Conservation (phyloP, 1,284 basidiomycete genomes). For the Sporisorium iseilematis-ciliati region DNA sequence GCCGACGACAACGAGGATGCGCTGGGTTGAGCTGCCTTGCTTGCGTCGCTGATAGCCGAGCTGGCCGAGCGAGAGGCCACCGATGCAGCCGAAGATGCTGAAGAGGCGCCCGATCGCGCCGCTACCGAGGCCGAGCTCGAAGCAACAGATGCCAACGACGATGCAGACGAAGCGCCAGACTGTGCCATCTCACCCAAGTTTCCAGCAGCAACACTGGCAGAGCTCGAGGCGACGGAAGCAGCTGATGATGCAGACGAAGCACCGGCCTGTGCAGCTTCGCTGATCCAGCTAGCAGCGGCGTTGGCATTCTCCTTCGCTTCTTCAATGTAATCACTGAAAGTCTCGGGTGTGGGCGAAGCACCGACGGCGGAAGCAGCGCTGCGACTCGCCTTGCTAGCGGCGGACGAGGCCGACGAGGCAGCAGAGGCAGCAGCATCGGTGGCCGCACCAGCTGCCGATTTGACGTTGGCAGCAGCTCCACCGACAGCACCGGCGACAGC, state of each 20-base stretch:
- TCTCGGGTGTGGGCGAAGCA: constrained; percentile 36
- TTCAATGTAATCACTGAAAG: constrained; percentile 31
- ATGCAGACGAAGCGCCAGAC: constrained; percentile 13
- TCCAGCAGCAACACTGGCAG: constrained; percentile 3
- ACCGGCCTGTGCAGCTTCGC: background rate
- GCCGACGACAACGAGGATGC: background rate
- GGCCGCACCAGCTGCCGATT: constrained; percentile 17
- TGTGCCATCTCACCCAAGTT: background rate
- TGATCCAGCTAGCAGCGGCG: constrained; percentile 8
- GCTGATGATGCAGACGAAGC: constrained; percentile 8
- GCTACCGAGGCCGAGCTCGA: constrained; percentile 1
- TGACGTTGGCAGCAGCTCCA: constrained; percentile 20
- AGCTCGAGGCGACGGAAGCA: constrained; percentile 4
- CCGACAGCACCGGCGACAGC: constrained; percentile 16
- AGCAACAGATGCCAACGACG: constrained; percentile 2
- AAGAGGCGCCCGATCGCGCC: constrained; percentile 11
- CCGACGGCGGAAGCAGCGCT: constrained; percentile 35
- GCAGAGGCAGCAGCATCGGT: constrained; percentile 19
- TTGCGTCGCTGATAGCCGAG: constrained; percentile 4
- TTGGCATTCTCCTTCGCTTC: constrained; percentile 3
- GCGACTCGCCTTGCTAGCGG: constrained; percentile 15
- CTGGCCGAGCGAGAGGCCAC: constrained; percentile 14
- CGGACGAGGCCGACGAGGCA: constrained; percentile 23
- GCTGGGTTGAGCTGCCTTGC: background rate
- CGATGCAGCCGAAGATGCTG: constrained; percentile 9